Conservation (phyloP, 257 asterid genomes). For the Leonotis leonurus region DNA sequence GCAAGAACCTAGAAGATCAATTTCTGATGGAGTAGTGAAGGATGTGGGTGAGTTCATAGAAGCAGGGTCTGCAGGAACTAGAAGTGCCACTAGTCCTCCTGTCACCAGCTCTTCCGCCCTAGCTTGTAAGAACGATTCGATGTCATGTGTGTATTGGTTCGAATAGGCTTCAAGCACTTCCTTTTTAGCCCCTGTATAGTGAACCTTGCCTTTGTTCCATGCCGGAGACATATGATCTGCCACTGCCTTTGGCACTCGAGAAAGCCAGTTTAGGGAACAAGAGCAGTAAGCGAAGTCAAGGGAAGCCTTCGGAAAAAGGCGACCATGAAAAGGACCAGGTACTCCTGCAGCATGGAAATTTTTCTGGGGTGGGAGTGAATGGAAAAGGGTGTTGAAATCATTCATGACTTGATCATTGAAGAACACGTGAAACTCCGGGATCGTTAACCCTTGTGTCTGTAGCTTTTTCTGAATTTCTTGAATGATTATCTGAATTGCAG, state of each 20-base stretch:
- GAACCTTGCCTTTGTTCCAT: conserved; percentile 37
- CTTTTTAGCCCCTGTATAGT: conserved; percentile 22
- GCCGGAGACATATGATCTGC: conserved; percentile 19
- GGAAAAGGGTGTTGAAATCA: conserved; percentile 45
- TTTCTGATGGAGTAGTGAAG: conserved; percentile 17
- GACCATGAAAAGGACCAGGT: conserved; percentile 42
- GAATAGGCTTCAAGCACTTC: conserved; percentile 33
- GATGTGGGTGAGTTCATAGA: conserved; percentile 3
- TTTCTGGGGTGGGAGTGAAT: conserved; percentile 27
- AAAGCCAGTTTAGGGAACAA: conserved; percentile 44
- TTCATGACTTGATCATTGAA: conserved; percentile 36
- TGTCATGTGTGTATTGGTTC: conserved; percentile 25
- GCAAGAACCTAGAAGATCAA: conserved; percentile 28
- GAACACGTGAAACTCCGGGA: conserved; percentile 37
- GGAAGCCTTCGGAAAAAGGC: conserved; percentile 32
- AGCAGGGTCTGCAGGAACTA: conserved; percentile 34
- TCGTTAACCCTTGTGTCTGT: neutral
- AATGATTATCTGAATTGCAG: conserved; percentile 32
- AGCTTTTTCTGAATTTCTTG: conserved; percentile 19
- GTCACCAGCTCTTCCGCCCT: conserved; percentile 36
- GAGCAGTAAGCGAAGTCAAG: conserved; percentile 39
- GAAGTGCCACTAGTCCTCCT: conserved; percentile 47
- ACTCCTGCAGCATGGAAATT: conserved; percentile 36
- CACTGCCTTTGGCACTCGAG: conserved; percentile 32
- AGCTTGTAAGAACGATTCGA: conserved; percentile 33